Conservation (phyloP, 352 stramenopile genomes). For the Peronosclerospora sorghi region DNA sequence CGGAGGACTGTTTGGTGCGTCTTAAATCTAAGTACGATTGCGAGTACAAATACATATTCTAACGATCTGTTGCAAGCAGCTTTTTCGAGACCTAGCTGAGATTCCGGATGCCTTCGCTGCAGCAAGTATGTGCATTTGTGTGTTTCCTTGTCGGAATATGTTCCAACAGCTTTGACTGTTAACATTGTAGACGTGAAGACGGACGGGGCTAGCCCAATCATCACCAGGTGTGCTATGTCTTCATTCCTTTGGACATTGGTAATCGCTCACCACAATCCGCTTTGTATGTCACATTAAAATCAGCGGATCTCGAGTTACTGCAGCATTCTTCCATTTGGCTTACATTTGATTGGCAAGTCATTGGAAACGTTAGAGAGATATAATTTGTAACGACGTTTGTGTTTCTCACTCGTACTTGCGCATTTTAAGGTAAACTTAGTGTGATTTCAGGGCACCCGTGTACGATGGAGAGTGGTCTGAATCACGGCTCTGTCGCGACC, state of each 20-base stretch:
- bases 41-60: constrained; percentile 5
- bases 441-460: constrained; percentile 37
- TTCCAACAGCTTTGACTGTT: background rate
- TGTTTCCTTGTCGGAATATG: background rate
- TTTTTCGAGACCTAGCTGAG: constrained; percentile 65
- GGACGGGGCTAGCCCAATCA: constrained; percentile 44
- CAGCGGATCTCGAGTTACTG: constrained; percentile 65
- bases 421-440: background rate
- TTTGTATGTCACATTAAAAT: constrained; percentile 14
- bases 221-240: constrained; percentile 41
- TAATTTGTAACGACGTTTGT: background rate
- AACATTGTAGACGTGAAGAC: constrained; percentile 34
- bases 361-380: constrained; percentile 41
- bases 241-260: too few species aligned
- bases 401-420: constrained; percentile 1
- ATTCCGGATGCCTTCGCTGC: constrained; percentile 68
- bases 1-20: constrained; percentile 74
- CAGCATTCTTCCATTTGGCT: constrained; percentile 53
- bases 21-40: background rate
- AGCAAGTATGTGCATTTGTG: constrained; percentile 26
- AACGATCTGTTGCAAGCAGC: constrained; percentile 11
- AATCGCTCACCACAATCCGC: too few species aligned
- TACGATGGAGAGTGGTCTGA: constrained; percentile 88
- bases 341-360: constrained; percentile 53
- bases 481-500: constrained; percentile 55